These are phyloP conservation scores for Xylaria multiplex DNA, from an alignment of 2,329 filamentous ascomycete genomes.

Conservation along the genomic window DNA sequence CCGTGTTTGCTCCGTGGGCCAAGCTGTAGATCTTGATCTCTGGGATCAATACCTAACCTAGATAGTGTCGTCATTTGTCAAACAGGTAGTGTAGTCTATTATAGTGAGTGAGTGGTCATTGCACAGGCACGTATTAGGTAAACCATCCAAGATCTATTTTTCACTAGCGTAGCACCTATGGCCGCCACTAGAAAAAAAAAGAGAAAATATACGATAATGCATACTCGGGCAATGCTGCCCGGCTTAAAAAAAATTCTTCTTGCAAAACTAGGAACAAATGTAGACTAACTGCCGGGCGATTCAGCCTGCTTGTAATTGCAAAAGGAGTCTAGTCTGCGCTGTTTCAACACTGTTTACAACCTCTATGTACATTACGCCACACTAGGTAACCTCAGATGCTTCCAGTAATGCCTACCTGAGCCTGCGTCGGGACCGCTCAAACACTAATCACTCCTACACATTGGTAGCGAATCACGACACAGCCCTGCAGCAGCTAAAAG, in stretches of 20 bases:
- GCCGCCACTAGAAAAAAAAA: too few species aligned
- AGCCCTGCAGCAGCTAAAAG: background rate
- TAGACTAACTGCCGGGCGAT: background rate
- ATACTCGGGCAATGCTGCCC: background rate
- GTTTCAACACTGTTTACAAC: background rate
- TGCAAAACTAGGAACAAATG: background rate
- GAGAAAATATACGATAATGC: too few species aligned
- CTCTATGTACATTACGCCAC: background rate
- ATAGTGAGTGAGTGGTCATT: background rate
- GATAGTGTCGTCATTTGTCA: slow-evolving; percentile 28
- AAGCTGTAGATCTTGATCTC: slow-evolving; percentile 11
- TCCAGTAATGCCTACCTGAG: too few species aligned
- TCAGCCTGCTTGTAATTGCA: background rate
- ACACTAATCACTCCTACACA: background rate
- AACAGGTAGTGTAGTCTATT: background rate
- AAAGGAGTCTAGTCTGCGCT: slow-evolving; percentile 2
- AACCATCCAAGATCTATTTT: background rate
- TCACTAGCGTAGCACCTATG: too few species aligned
- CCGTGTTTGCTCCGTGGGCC: slow-evolving; percentile 18
- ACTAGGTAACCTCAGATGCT: background rate
- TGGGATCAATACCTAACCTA: background rate
- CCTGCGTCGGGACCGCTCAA: background rate
- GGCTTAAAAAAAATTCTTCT: background rate
- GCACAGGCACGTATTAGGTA: background rate
- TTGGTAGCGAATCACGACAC: slow-evolving; percentile 23